Percentiles rank a stretch among this genome's conserved stretches.
Conservation (phyloP, 2,329 filamentous ascomycete genomes). For the Rhinocladiella mackenziei region DNA sequence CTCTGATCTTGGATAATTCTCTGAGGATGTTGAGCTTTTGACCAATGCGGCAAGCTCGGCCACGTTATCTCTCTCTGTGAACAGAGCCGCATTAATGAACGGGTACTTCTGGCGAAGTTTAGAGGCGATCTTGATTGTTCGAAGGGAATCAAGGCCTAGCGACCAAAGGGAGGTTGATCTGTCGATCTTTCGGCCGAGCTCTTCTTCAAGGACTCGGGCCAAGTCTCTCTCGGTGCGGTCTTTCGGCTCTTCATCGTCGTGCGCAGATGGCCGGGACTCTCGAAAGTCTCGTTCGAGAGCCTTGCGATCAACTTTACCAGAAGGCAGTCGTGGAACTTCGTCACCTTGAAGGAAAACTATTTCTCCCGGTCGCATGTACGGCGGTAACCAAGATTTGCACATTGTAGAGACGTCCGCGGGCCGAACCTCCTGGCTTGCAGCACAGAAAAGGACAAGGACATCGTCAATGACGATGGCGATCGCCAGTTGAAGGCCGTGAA, state of each 20-base stretch:
- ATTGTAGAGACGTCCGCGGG: constrained; percentile 50
- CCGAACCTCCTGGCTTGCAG: constrained; percentile 45
- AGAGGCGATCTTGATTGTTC: constrained; percentile 61
- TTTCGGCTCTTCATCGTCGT: constrained; percentile 2
- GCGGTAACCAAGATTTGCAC: constrained; percentile 72
- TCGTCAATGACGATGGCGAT: constrained; percentile 65
- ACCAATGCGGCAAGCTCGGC: constrained; percentile 18
- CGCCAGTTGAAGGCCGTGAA: constrained; percentile 59
- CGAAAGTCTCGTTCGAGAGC: constrained; percentile 46
- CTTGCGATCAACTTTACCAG: constrained; percentile 77
- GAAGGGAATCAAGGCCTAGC: constrained; percentile 63
- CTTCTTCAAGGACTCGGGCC: constrained; percentile 39
- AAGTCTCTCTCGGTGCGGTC: constrained; percentile 35
- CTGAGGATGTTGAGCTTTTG: not conserved
- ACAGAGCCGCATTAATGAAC: constrained; percentile 53
- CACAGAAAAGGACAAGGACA: constrained; percentile 70
- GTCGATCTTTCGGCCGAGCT: constrained; percentile 40
- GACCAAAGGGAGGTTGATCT: constrained; percentile 47
- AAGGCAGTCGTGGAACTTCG: constrained; percentile 73
- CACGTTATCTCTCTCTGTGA: constrained; percentile 57
- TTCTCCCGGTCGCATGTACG: constrained; percentile 78
- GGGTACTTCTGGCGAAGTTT: constrained; percentile 57
- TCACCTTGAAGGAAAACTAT: constrained; percentile 55
- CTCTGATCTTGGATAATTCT: not conserved
- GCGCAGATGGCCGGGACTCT: constrained; percentile 4